Evolutionary conservation across 768 basidiomycete species (phyloP).

Genomic region (Zangia roseola): DNA sequence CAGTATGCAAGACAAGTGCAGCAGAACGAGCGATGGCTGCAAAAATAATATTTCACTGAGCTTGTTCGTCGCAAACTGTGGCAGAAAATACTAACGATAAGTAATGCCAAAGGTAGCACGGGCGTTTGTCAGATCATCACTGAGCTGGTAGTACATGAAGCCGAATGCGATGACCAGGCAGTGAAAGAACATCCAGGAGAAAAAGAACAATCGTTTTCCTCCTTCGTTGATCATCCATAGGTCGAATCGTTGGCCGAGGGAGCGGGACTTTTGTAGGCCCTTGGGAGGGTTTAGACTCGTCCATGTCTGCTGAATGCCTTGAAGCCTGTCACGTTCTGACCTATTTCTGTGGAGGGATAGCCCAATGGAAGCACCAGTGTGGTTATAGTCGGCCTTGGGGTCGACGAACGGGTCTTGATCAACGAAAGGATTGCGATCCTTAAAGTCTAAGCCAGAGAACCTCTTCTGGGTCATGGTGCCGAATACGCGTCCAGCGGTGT

Average conservation of each 20-base stretch:
- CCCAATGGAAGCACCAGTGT: constrained; percentile 26
- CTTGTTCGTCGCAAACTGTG: not conserved
- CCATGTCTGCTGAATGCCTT: constrained; percentile 74
- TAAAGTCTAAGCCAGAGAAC: constrained; percentile 68
- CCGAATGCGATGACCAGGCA: constrained; percentile 75
- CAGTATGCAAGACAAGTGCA: constrained; percentile 87
- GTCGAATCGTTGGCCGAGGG: constrained; percentile 47
- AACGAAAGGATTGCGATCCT: constrained; percentile 48
- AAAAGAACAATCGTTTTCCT: constrained; percentile 74
- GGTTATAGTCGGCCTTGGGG: constrained; percentile 26
- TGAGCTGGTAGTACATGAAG: constrained; percentile 71
- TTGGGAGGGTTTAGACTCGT: constrained; percentile 32
- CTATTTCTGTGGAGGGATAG: constrained; percentile 78
- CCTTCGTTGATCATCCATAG: constrained; percentile 97
- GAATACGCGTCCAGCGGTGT: constrained; percentile 19
- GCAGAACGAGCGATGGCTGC: constrained; percentile 84
- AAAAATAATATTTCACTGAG: not conserved
- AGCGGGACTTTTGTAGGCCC: constrained; percentile 37
- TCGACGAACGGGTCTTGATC: constrained; percentile 52
- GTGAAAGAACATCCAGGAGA: constrained; percentile 79
- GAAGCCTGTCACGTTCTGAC: constrained; percentile 77
- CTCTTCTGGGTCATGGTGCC: constrained; percentile 40
- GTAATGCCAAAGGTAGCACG: constrained; percentile 71
- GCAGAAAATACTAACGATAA: constrained; percentile 53
- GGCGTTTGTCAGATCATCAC: constrained; percentile 72